These are phyloP conservation scores for Fusarium siculi DNA, from an alignment of 2,329 filamentous ascomycete species.

Conservation along the genomic window DNA sequence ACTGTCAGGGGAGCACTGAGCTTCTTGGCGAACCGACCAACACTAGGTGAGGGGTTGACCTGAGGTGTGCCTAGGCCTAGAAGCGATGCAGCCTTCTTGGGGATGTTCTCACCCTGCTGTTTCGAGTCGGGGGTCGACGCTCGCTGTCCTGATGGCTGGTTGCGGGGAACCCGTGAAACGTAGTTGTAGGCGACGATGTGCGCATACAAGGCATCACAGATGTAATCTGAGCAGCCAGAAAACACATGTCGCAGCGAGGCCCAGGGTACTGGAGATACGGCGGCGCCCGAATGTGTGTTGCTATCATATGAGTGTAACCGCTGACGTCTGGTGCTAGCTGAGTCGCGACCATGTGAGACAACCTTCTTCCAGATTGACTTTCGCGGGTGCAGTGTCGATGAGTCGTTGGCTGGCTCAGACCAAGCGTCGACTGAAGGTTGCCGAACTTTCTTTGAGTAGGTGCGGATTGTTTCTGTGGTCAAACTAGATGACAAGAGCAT, in stretches of 20 bases:
- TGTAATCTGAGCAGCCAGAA: slow-evolving; percentile 61
- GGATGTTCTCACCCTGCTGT: slow-evolving; percentile 52
- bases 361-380: slow-evolving; percentile 53
- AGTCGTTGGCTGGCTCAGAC: slow-evolving; percentile 33
- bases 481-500: slow-evolving; percentile 67
- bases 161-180: slow-evolving; percentile 52
- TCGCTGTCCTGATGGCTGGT: slow-evolving; percentile 32
- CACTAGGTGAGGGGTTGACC: slow-evolving; percentile 25
- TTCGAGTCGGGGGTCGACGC: slow-evolving; percentile 27
- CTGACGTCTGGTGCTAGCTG: slow-evolving; percentile 27
- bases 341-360: slow-evolving; percentile 44
- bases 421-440: slow-evolving; percentile 49
- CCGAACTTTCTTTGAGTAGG: slow-evolving; percentile 64
- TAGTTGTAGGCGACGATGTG: slow-evolving; percentile 71
- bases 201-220: slow-evolving; percentile 69
- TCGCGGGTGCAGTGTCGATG: slow-evolving; percentile 25
- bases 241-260: slow-evolving; percentile 63
- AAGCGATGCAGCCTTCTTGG: slow-evolving; percentile 63
- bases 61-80: slow-evolving; percentile 56
- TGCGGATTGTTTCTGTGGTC: slow-evolving; percentile 67
- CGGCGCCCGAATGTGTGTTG: slow-evolving; percentile 12
- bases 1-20: slow-evolving; percentile 41
- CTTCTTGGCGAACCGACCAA: slow-evolving; percentile 42
- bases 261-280: slow-evolving; percentile 52
- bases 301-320: slow-evolving; percentile 27